Base-by-base conservation (phyloP, 495 filamentous ascomycete species). In the Aspergillus biplanus region DNA sequence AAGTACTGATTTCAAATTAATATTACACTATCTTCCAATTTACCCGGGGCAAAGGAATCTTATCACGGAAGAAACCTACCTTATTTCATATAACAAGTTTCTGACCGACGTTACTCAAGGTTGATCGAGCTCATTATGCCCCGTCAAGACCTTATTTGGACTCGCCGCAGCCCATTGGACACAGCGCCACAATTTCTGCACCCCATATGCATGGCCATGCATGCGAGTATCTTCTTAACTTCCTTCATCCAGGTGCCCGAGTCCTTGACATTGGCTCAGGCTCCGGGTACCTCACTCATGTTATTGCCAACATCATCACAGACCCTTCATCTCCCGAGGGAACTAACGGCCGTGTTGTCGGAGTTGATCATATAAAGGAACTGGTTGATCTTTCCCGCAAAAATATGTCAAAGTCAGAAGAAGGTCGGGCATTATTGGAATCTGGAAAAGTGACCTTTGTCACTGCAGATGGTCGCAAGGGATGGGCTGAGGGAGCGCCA, bases 161-260 rank as follows among this genome's bases (percentile, higher is more conserved):
- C 82, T 91, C 88, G 31, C 95, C 95, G 8, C 94, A 98, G 74
- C 70, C 85, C 59, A 98, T 99, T 76, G 94, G 96, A 56, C 86
- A 91, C 74, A 67, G 73, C 15, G 95, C 95, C 56, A 99, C 96
- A 56, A 99, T 99, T 67, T 93, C 90, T 33, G 95, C 95, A 21
- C 95, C 95, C 16, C 95, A 99, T 82, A 99, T 99, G 92, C 95
- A 99, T 78, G 94, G 91, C 71, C 82, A 87, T 37, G 90, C 90
- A 37, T 82, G 85, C 56, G 88, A 92, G 74, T 82, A 86, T 32
- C 81, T 92, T 2, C 82, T 92, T 15, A 85, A 84, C 50, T 87
- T 75, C 74, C 83, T 89, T 21, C 62, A 77, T 46, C 78, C 80
- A 0, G 80, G 78, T 31, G 73, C 83, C 3, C 75, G 79, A 11